phyloP scores from a whole-genome alignment of 1,139 yeast genomes.

The Suhomyces chickasaworum region DNA sequence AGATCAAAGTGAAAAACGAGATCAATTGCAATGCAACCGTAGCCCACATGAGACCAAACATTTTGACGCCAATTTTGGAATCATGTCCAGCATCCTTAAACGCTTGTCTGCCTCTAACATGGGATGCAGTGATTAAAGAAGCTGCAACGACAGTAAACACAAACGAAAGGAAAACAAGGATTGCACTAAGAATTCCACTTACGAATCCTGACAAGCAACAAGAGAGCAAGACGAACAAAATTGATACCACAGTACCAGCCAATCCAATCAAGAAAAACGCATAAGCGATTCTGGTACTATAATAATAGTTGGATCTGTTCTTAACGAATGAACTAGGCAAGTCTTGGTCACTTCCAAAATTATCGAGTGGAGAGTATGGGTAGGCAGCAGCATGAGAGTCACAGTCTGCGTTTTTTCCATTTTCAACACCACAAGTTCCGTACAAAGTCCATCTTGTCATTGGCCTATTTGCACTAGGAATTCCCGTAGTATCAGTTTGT shows the following conservation, averaged over 20 bases:
- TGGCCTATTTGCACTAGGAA: constrained; percentile 47
- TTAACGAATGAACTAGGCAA: constrained; percentile 52
- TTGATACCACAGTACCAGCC: constrained; percentile 54
- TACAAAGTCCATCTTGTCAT: constrained; percentile 75
- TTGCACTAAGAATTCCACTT: constrained; percentile 23
- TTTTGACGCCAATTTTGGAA: constrained; percentile 57
- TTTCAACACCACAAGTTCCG: constrained; percentile 53
- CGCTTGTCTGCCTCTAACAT: constrained; percentile 59
- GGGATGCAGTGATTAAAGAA: constrained; percentile 64
- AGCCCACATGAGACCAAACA: constrained; percentile 70
- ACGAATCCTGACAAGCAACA: constrained; percentile 20
- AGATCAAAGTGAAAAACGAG: constrained; percentile 14
- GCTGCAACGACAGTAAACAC: constrained; percentile 60
- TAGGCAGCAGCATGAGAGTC: constrained; percentile 53
- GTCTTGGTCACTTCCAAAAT: constrained; percentile 46
- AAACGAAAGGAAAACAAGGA: constrained; percentile 41
- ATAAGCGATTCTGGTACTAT: constrained; percentile 66
- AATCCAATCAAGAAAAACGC: constrained; percentile 66
- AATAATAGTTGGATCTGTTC: constrained; percentile 55
- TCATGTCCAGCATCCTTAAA: constrained; percentile 50
- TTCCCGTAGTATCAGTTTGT: constrained; percentile 63
- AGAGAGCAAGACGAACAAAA: constrained; percentile 20
- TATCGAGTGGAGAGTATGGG: constrained; percentile 66
- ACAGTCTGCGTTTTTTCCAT: constrained; percentile 48
- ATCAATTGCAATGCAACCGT: constrained; percentile 50